phyloP scores from a whole-genome alignment of 2,329 filamentous ascomycete species.

The Allantophomopsis lycopodina region DNA sequence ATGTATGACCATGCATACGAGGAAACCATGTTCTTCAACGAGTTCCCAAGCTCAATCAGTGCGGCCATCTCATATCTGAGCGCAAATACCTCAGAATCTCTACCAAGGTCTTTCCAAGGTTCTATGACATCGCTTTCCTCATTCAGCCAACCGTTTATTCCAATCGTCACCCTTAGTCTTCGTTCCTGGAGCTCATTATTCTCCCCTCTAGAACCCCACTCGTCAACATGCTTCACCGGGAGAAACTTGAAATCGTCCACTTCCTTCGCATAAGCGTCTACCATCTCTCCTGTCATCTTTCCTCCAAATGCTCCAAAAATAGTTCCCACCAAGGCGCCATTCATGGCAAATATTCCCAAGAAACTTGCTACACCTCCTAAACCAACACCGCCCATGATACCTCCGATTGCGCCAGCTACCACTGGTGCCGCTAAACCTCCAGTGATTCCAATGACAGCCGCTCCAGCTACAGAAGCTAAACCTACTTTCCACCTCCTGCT shows the following conservation, averaged over 20 bases:
- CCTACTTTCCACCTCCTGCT: slow-evolving; percentile 79
- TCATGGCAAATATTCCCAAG: slow-evolving; percentile 74
- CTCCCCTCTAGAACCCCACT: slow-evolving; percentile 13
- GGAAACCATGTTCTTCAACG: slow-evolving; percentile 53
- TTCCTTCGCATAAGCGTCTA: slow-evolving; percentile 77
- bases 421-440: slow-evolving; percentile 83
- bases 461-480: slow-evolving; percentile 73
- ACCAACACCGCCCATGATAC: slow-evolving; percentile 73
- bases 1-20: slow-evolving; percentile 44
- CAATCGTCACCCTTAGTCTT: slow-evolving; percentile 68
- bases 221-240: slow-evolving; percentile 38
- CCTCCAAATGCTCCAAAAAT: slow-evolving; percentile 85
- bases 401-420: slow-evolving; percentile 74
- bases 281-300: slow-evolving; percentile 65
- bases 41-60: slow-evolving; percentile 61
- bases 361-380: slow-evolving; percentile 78
- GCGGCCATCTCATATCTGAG: slow-evolving; percentile 72
- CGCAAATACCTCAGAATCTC: slow-evolving; percentile 68
- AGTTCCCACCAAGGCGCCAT: slow-evolving; percentile 71
- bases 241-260: slow-evolving; percentile 75
- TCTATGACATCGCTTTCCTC: slow-evolving; percentile 60
- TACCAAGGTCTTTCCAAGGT: slow-evolving; percentile 65
- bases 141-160: slow-evolving; percentile 76
- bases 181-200: slow-evolving; percentile 22
- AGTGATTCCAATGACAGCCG: slow-evolving; percentile 80